These are phyloP conservation scores for Tagetes erecta DNA, from an alignment of 129 eudicot genomes.

Conservation along the genomic window DNA sequence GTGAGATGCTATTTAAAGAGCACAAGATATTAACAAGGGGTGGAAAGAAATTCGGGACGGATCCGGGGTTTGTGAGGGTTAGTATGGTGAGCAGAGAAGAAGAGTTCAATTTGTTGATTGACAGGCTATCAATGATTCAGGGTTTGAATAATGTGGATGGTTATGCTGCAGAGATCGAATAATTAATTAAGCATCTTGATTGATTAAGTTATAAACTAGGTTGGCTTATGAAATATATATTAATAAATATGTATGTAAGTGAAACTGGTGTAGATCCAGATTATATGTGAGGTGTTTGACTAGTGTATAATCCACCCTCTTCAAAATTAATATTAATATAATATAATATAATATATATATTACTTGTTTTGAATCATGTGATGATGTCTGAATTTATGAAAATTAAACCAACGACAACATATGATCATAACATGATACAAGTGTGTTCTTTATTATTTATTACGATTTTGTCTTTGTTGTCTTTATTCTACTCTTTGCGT, in stretches of 20 bases:
- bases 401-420: neutral
- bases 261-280: slow-evolving; percentile 28
- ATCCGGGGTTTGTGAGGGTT: slow-evolving; percentile 51
- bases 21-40: slow-evolving; percentile 59
- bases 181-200: slow-evolving; percentile 24
- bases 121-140: slow-evolving; percentile 52
- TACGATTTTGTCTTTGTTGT: neutral
- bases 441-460: neutral
- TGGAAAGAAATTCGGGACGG: slow-evolving; percentile 72
- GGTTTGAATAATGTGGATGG: slow-evolving; percentile 20
- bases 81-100: slow-evolving; percentile 79
- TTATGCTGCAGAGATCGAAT: neutral
- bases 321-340: neutral
- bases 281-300: slow-evolving; percentile 36
- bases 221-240: neutral
- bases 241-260: neutral
- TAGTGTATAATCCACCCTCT: slow-evolving; percentile 30
- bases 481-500: neutral
- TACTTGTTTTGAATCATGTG: neutral
- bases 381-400: neutral
- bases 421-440: neutral
- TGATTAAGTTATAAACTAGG: neutral
- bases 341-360: neutral
- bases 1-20: slow-evolving; percentile 48
- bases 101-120: slow-evolving; percentile 55